Evolutionary conservation across 768 basidiomycete genomes (phyloP).

Genomic region (Macrolepiota fuliginosa): DNA sequence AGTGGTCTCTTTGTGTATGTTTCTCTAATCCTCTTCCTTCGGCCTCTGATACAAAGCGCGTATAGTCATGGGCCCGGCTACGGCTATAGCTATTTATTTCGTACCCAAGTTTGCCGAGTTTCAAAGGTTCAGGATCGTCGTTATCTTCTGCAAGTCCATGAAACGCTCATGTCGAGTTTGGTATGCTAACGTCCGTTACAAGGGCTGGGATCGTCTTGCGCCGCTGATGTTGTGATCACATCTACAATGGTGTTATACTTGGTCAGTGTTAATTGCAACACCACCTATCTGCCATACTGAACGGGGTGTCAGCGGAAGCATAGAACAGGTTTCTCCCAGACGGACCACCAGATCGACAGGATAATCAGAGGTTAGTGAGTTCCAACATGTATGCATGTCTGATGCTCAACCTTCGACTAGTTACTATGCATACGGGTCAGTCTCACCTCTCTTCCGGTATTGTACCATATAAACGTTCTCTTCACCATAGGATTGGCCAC

Average conservation of each 20-base stretch:
- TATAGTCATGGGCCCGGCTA: conserved; percentile 14
- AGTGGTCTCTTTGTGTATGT: conserved; percentile 13
- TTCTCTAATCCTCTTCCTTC: neutral
- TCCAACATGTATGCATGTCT: neutral
- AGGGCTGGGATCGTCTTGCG: conserved; percentile 15
- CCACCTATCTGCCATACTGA: neutral
- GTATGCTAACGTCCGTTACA: neutral
- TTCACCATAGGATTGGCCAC: neutral
- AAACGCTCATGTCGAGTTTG: neutral
- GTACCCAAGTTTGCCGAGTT: conserved; percentile 17
- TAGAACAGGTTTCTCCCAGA: conserved; percentile 21
- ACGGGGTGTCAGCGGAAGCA: conserved; percentile 14
- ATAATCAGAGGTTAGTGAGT: conserved; percentile 20
- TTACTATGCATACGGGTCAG: conserved; percentile 21
- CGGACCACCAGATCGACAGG: conserved; percentile 22
- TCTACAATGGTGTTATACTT: conserved; percentile 16
- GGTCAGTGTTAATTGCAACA: neutral
- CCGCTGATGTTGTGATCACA: conserved; percentile 18
- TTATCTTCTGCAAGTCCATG: conserved; percentile 9
- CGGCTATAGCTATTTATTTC: conserved; percentile 13
- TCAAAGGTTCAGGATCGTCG: conserved; percentile 16
- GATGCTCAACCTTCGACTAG: conserved; percentile 5
- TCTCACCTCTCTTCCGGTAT: neutral
- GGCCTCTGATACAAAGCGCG: neutral
- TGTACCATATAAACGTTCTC: neutral